Percentiles rank a stretch among this genome's conserved stretches.
phyloP scores from a whole-genome alignment of 371 early-diverging fungal genomes.

The Amoeboaphelidium occidentale region DNA sequence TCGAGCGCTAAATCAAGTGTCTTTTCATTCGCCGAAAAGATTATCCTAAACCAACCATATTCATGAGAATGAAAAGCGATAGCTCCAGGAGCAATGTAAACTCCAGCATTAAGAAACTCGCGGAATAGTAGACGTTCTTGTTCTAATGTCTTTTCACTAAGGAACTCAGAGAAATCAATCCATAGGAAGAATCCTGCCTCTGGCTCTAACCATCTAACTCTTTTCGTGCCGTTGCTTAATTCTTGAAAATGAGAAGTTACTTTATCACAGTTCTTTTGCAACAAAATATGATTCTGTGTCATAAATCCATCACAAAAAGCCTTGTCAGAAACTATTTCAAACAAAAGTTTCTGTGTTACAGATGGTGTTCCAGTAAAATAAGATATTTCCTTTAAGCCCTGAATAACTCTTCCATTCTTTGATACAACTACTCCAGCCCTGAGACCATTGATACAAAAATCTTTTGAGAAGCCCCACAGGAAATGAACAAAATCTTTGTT shows the following conservation, averaged over 20 bases:
- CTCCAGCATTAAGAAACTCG: neutral
- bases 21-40: neutral
- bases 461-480: conserved; percentile 51
- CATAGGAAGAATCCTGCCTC: conserved; percentile 3
- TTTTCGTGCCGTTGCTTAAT: too few species aligned
- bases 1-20: neutral
- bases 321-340: neutral
- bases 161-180: neutral
- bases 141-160: neutral
- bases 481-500: conserved; percentile 25
- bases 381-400: neutral
- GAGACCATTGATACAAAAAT: conserved; percentile 41
- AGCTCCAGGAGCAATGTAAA: conserved; percentile 1
- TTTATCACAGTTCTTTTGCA: neutral
- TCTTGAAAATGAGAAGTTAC: neutral
- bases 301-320: neutral
- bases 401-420: neutral
- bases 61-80: neutral
- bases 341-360: neutral
- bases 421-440: conserved; percentile 19
- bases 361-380: neutral
- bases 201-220: neutral
- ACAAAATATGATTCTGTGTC: neutral
- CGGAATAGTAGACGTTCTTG: neutral
- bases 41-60: conserved; percentile 2